Base-by-base conservation (phyloP, 352 stramenopile species). In the Pythium biforme region DNA sequence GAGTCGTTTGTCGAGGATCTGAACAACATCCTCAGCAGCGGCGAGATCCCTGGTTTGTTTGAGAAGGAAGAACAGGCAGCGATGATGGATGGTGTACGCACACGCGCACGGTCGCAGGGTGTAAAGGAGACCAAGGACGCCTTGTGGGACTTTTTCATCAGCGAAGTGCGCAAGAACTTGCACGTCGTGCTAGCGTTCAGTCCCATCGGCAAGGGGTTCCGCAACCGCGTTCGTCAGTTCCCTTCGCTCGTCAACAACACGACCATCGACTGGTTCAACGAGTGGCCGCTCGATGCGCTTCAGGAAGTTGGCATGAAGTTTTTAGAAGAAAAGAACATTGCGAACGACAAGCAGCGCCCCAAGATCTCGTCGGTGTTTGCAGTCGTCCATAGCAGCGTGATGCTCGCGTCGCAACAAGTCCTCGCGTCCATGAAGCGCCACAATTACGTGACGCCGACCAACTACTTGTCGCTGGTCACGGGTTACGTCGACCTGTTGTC, bases 401-500 rank as follows among this genome's bases (percentile, higher is more conserved):
- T 96, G 25, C 66, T 92, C 6, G 79, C 86, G 5, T 97, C 88
- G 0, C 70, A 78, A 0, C 81, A 94, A 72, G 89, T 98, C 41
- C 75, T 95, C 3, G 77, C 76, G 3, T 85, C 89, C 29, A 94
- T 98, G 73, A 97, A 97, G 68, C 83, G 93, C 4, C 86, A 96
- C 73, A 98, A 97, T 63, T 98, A 98, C 55, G 90, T 98, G 31
- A 98, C 93, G 0, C 93, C 93, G 19, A 98, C 93, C 1, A 97
- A 97, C 58, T 98, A 95, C 58, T 57, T 98, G 34, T 94, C 95
- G 15, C 85, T 98, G 0, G 90, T 98, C 8, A 98, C 92, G 23
- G 91, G 89, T 12, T 98, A 97, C 51, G 83, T 95, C 7, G 82
- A 95, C 34, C 62, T 93, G 49, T 68, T 94, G 6, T 82, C 74